Evolutionary conservation across 2,329 filamentous ascomycete genomes (phyloP).

Genomic region (Stemphylium beticola): DNA sequence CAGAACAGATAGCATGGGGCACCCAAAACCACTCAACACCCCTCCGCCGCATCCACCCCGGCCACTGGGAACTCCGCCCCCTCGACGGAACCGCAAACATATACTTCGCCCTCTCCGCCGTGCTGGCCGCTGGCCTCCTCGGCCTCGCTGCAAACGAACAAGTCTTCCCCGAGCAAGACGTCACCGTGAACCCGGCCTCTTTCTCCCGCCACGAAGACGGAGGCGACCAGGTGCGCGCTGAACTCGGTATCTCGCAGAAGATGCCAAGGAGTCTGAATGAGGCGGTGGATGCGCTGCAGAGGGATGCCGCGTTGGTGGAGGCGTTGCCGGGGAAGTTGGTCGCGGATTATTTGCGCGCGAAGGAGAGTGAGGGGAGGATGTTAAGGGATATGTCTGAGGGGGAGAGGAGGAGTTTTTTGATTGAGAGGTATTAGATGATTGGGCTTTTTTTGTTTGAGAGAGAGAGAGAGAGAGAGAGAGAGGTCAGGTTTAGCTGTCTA

Average conservation of each 20-base stretch:
- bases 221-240: constrained; percentile 37
- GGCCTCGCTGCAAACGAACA: constrained; percentile 56
- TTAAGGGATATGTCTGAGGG: constrained; percentile 57
- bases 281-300: constrained; percentile 60
- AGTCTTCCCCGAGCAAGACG: constrained; percentile 64
- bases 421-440: constrained; percentile 70
- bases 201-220: constrained; percentile 7
- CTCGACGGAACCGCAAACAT: constrained; percentile 82
- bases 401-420: constrained; percentile 63
- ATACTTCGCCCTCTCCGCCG: constrained; percentile 70
- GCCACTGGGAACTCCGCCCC: constrained; percentile 79
- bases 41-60: constrained; percentile 68
- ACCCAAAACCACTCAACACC: constrained; percentile 80
- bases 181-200: constrained; percentile 41
- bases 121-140: constrained; percentile 65
- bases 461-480: no score
- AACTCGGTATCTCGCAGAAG: constrained; percentile 61
- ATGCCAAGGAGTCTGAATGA: constrained; percentile 63
- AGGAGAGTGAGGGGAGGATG: constrained; percentile 63
- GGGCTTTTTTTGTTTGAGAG: no score
- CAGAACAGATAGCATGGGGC: constrained; percentile 75
- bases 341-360: constrained; percentile 63
- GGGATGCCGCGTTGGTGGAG: constrained; percentile 55
- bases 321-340: constrained; percentile 61
- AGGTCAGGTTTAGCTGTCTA: background rate